phyloP scores from a whole-genome alignment of 1,139 yeast species.

The Casaregolazyma suthepensis region DNA sequence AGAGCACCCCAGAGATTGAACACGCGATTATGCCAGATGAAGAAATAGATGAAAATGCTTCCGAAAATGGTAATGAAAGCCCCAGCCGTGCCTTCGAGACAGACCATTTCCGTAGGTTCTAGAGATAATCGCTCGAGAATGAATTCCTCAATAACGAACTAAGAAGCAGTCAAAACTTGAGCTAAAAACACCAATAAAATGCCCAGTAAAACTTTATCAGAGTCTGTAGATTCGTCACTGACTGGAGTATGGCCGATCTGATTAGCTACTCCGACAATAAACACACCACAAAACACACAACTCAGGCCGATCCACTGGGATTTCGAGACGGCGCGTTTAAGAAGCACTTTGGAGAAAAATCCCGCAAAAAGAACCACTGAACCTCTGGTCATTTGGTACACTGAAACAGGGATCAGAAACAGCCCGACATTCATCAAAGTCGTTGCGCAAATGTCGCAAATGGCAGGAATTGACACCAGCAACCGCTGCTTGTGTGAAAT shows the following conservation, averaged over 20 bases:
- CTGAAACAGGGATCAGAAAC: constrained; percentile 70
- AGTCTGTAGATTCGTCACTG: constrained; percentile 8
- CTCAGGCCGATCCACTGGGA: constrained; percentile 65
- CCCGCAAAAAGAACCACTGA: constrained; percentile 75
- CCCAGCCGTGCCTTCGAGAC: constrained; percentile 72
- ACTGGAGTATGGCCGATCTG: constrained; percentile 12
- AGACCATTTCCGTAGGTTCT: constrained; percentile 62
- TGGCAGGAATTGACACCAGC: constrained; percentile 48
- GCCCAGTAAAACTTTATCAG: constrained; percentile 38
- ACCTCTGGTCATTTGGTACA: constrained; percentile 82
- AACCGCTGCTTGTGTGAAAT: neutral
- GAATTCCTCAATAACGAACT: constrained; percentile 74
- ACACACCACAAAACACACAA: constrained; percentile 60
- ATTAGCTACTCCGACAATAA: constrained; percentile 58
- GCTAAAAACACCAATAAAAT: constrained; percentile 54
- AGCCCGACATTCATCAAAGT: constrained; percentile 74
- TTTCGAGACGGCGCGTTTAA: constrained; percentile 49
- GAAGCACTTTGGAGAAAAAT: constrained; percentile 57
- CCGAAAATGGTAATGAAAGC: constrained; percentile 40
- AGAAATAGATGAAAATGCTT: constrained; percentile 40
- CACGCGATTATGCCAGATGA: constrained; percentile 40
- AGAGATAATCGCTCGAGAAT: constrained; percentile 49
- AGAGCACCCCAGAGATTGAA: constrained; percentile 55
- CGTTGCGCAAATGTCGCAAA: constrained; percentile 68
- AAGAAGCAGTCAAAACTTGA: constrained; percentile 63